Percentiles rank a stretch among this genome's conserved stretches.
phyloP scores from a whole-genome alignment of 768 basidiomycete species.

The Candolleomyces aberdarensis region DNA sequence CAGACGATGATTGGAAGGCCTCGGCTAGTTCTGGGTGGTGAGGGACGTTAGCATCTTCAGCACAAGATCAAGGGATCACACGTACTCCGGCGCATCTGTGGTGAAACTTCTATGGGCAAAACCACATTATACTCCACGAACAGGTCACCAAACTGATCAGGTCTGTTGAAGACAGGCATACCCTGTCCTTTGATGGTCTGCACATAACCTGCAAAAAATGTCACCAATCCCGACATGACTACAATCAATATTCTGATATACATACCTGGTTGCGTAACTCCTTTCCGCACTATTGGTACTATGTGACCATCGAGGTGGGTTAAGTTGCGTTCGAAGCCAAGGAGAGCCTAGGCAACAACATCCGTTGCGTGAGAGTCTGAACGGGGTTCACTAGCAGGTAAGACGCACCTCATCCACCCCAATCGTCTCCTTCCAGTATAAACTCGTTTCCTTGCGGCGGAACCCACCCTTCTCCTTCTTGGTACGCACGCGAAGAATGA shows the following conservation, averaged over 20 bases:
- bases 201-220: conserved; percentile 61
- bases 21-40: conserved; percentile 47
- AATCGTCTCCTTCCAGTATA: conserved; percentile 92
- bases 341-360: conserved; percentile 62
- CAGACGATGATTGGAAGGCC: conserved; percentile 44
- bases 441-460: conserved; percentile 83
- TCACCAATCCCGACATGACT: neutral
- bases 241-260: neutral
- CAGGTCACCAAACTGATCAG: conserved; percentile 66
- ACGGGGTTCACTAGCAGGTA: neutral
- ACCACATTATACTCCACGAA: conserved; percentile 94
- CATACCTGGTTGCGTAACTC: conserved; percentile 90
- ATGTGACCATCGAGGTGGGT: conserved; percentile 89
- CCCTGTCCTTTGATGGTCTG: conserved; percentile 86
- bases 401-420: conserved; percentile 79
- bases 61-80: conserved; percentile 14
- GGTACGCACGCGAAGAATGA: conserved; percentile 82
- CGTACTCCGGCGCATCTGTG: conserved; percentile 75
- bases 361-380: neutral
- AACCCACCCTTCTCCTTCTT: conserved; percentile 76
- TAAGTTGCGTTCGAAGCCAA: conserved; percentile 92
- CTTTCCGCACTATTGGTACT: conserved; percentile 64
- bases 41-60: conserved; percentile 4
- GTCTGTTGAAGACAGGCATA: conserved; percentile 69
- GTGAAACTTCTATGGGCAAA: conserved; percentile 69